These are phyloP conservation scores for Hyphodiscus hymeniophilus DNA, from an alignment of 495 filamentous ascomycete genomes.

Conservation along the genomic window DNA sequence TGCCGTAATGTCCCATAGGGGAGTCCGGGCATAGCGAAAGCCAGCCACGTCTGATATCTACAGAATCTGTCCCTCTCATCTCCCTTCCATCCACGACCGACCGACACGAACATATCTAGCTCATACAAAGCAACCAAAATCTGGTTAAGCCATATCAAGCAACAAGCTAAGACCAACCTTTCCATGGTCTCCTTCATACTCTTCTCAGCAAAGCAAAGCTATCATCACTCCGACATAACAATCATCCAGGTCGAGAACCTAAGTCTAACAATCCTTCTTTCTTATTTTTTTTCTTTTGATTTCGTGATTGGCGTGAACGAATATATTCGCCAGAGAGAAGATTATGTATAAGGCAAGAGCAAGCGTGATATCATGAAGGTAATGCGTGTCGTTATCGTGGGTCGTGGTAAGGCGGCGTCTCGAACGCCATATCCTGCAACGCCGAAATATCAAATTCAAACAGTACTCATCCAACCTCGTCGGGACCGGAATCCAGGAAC, in stretches of 20 bases:
- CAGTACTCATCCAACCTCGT: conserved; percentile 18
- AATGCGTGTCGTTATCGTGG: conserved; percentile 3
- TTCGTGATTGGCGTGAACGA: conserved; percentile 22
- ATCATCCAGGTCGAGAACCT: conserved; percentile 3
- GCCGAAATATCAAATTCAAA: conserved; percentile 17
- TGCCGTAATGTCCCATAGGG: no score
- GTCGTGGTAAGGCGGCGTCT: neutral
- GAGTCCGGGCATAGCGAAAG: no score
- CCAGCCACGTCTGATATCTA: no score
- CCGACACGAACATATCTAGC: conserved; percentile 3
- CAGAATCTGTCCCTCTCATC: no score
- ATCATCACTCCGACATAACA: conserved; percentile 14
- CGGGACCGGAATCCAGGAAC: conserved; percentile 20
- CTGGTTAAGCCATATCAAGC: conserved; percentile 1
- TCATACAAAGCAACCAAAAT: conserved; percentile 9
- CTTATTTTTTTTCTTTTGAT: conserved; percentile 6
- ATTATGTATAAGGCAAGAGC: conserved; percentile 14
- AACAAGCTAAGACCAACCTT: conserved; percentile 1
- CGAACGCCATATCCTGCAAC: conserved; percentile 20
- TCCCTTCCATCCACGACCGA: no score
- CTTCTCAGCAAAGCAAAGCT: neutral
- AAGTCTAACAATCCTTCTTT: conserved; percentile 7
- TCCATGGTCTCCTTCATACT: neutral
- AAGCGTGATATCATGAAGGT: neutral
- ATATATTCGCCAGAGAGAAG: conserved; percentile 7